Evolutionary conservation across 768 basidiomycete species (phyloP).

Genomic region (Suillus lakei): DNA sequence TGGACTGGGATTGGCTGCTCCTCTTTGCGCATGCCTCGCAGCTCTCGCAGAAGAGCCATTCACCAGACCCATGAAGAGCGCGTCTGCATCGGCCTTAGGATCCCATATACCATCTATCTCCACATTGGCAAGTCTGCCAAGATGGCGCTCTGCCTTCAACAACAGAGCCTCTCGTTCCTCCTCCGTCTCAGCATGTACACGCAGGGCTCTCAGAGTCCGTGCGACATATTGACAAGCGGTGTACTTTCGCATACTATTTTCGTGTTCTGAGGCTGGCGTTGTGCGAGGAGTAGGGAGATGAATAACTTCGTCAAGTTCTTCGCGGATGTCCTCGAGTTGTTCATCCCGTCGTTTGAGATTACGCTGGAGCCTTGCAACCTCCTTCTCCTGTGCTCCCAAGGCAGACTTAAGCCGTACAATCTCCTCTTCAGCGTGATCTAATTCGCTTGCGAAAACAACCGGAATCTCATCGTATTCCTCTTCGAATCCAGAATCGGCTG

Average conservation of each 20-base stretch:
- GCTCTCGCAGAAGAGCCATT: conserved; percentile 4
- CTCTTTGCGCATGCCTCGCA: not conserved
- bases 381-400: conserved; percentile 11
- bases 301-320: conserved; percentile 7
- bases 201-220: conserved; percentile 10
- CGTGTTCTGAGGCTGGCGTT: conserved; percentile 1
- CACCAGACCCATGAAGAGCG: conserved; percentile 3
- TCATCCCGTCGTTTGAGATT: conserved; percentile 9
- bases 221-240: conserved; percentile 13
- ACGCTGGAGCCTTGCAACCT: conserved; percentile 8
- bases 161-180: conserved; percentile 9
- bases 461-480: conserved; percentile 6
- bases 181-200: not conserved
- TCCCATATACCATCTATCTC: conserved; percentile 18
- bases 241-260: conserved; percentile 13
- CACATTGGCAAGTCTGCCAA: conserved; percentile 12
- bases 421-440: conserved; percentile 4
- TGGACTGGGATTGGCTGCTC: not conserved
- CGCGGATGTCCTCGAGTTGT: conserved; percentile 3
- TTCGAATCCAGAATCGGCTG: not conserved
- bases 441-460: conserved; percentile 6
- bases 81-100: conserved; percentile 7
- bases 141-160: conserved; percentile 11
- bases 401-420: not conserved
- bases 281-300: conserved; percentile 1